Evolutionary conservation across 2,329 filamentous ascomycete species (phyloP).

Genomic region (Clonostachys rhizophaga): DNA sequence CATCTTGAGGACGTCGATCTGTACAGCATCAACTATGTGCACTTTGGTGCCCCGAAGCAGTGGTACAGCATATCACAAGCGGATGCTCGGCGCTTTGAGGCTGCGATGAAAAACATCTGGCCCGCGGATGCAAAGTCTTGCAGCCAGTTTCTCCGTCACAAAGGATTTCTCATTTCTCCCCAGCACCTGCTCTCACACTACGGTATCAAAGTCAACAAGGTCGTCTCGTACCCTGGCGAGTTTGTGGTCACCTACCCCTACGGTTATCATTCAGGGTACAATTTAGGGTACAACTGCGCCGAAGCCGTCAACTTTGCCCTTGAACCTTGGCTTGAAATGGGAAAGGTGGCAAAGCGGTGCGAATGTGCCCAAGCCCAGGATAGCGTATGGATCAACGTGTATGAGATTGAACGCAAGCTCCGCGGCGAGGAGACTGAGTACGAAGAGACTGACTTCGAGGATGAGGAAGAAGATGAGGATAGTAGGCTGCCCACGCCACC

Average conservation of each 20-base stretch:
- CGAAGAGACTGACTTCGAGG: conserved; percentile 71
- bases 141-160: conserved; percentile 93
- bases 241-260: conserved; percentile 99
- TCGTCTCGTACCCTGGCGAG: conserved; percentile 93
- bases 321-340: conserved; percentile 92
- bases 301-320: conserved; percentile 98
- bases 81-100: conserved; percentile 88
- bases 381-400: conserved; percentile 97
- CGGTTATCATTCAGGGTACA: conserved; percentile 97
- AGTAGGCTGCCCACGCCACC: conserved; percentile 77
- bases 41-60: conserved; percentile 97
- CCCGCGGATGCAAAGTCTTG: conserved; percentile 92
- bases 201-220: conserved; percentile 92
- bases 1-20: conserved; percentile 97
- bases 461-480: conserved; percentile 55
- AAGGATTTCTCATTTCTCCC: conserved; percentile 94
- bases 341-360: conserved; percentile 93
- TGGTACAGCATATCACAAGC: conserved; percentile 99
- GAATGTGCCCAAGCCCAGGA: conserved; percentile 93
- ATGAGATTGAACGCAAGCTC: conserved; percentile 91
- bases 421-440: conserved; percentile 85
- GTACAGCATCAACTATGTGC: conserved; percentile 99
- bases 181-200: conserved; percentile 81
- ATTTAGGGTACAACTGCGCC: conserved; percentile 96
- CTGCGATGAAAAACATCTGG: conserved; percentile 94